Evolutionary conservation across 1,284 basidiomycete genomes (phyloP).

Genomic region (Tilletiopsis washingtonensis): DNA sequence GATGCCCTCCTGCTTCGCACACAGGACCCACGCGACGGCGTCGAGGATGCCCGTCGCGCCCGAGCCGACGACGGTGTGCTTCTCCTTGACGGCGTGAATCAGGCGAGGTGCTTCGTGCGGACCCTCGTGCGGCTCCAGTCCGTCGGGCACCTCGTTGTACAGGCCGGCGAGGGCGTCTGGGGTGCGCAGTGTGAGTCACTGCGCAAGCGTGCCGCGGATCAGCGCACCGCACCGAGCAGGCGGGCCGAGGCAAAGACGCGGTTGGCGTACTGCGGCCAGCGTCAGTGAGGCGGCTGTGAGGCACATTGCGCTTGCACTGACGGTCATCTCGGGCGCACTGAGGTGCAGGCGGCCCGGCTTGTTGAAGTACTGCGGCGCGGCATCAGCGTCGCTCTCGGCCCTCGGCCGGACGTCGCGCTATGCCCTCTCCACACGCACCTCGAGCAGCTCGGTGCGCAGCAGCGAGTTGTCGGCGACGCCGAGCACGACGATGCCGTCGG

Average conservation of each 20-base stretch:
- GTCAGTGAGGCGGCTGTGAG: background rate
- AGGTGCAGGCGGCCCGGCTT: background rate
- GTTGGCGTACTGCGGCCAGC: background rate
- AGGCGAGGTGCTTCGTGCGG: constrained; percentile 12
- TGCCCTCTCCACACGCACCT: background rate
- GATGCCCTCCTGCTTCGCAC: constrained; percentile 21
- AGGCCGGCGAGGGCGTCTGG: constrained; percentile 14
- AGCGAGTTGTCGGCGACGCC: constrained; percentile 34
- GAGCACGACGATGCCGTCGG: constrained; percentile 28
- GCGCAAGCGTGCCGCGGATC: background rate
- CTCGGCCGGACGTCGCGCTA: no score
- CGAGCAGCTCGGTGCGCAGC: constrained; percentile 22
- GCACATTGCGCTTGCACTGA: background rate
- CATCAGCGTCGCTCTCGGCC: no score
- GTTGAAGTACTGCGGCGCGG: background rate
- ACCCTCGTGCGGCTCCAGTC: constrained; percentile 8
- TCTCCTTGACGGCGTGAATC: constrained; percentile 10
- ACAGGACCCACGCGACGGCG: constrained; percentile 20
- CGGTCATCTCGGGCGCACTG: background rate
- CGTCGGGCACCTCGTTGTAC: constrained; percentile 14
- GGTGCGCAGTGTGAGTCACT: no score
- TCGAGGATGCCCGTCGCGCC: constrained; percentile 29
- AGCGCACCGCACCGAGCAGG: background rate
- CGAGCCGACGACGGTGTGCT: constrained; percentile 22
- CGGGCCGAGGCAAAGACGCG: background rate